Evolutionary conservation across 2,329 filamentous ascomycete species (phyloP), one percentile per base, ranked within the genome.

Genomic region (Penicillium sp.): DNA sequence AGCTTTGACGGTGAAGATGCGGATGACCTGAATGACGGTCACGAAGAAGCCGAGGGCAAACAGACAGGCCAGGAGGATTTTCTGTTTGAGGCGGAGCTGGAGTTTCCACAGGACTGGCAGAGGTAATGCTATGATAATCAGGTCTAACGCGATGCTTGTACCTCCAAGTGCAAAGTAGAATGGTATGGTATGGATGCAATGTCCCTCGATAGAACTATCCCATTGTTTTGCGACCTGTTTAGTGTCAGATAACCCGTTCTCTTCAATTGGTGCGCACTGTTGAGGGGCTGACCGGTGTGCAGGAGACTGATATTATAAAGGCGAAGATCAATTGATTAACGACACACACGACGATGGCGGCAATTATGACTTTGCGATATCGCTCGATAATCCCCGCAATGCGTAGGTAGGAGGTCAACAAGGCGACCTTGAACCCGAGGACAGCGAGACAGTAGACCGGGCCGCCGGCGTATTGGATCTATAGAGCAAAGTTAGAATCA

Each of bases 21-120:
- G 80, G 57, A 82, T 73, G 54, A 80, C 75, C 61, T 82, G 80
- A 54, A 82, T 79, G 45, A 79, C 59, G 5, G 78, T 80, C 42
- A 82, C 75, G 68, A 82, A 82, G 50, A 78, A 67, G n/a, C 80
- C 81, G 24, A 83, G 71, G 3, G 72, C 71, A 62, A 82, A 82
- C 29, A 81, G 69, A 5, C 67, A 67, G 0, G 75, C 67, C 0
- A 81, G 69, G 3, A 78, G 72, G 3, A 74, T 55, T 42, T 66
- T 68, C 38, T 68, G 63, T 22, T 51, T 53, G 3, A 24, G 20
- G 1, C 31, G 50, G 4, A 69, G 56, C 37, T 59, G 58, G 1
- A 69, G 55, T 24, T 51, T 58, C 46, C 59, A 61, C 1, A 69
- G 57, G 1, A 69, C 66, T 7, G 66, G 66, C 7, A 69, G 53